Conservation (phyloP, 441 rosid species). For the Aleurites moluccanus region DNA sequence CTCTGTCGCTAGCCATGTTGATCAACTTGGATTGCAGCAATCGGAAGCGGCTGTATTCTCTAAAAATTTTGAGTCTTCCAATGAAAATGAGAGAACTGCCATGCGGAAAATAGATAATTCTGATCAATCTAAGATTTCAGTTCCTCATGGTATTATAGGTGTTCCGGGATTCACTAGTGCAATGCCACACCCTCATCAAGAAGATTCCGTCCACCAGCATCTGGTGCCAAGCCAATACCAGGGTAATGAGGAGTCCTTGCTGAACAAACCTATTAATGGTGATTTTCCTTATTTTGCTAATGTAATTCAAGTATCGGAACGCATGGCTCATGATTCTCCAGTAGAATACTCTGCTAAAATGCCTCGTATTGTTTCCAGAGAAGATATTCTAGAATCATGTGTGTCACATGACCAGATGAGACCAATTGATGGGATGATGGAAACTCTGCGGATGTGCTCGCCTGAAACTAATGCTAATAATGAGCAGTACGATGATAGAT, state of each 20-base stretch:
- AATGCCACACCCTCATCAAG: conserved; percentile 34
- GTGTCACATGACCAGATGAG: conserved; percentile 32
- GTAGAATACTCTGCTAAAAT: conserved; percentile 34
- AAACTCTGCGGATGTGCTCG: conserved; percentile 31
- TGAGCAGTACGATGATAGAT: conserved; percentile 39
- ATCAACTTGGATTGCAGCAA: conserved; percentile 35
- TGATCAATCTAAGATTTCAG: conserved; percentile 33
- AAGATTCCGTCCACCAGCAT: conserved; percentile 37
- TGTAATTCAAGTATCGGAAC: conserved; percentile 34
- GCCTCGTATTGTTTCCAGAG: conserved; percentile 33
- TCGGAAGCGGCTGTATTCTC: conserved; percentile 33
- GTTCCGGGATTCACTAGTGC: conserved; percentile 30
- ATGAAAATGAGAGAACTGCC: conserved; percentile 31
- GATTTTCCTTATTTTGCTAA: conserved; percentile 30
- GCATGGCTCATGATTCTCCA: conserved; percentile 30
- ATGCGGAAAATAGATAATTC: conserved; percentile 30
- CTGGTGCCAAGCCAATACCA: conserved; percentile 31
- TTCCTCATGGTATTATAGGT: conserved; percentile 27
- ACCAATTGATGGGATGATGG: conserved; percentile 46
- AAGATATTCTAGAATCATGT: conserved; percentile 28
- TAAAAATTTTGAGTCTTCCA: conserved; percentile 32
- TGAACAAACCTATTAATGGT: conserved; percentile 26
- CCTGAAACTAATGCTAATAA: conserved; percentile 30
- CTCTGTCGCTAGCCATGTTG: conserved; percentile 27
- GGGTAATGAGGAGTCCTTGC: conserved; percentile 35